Percentiles rank a stretch among this genome's conserved stretches.
Evolutionary conservation across 2,329 filamentous ascomycete genomes (phyloP).

Genomic region (Microcyclosporella mali): DNA sequence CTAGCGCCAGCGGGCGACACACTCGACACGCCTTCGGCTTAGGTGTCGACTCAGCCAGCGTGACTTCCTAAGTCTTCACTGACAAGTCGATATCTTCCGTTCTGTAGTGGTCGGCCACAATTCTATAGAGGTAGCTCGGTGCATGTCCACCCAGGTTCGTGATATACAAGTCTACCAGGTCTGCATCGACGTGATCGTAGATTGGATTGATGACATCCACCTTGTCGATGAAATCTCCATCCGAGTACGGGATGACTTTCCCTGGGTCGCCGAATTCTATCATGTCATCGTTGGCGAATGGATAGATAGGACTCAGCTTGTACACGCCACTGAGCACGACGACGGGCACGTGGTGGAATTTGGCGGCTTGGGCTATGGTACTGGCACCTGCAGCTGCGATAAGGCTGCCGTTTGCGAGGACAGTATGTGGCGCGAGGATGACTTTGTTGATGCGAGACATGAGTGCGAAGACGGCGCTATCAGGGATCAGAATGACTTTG

Average conservation of each 20-base stretch:
- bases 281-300: slow-evolving; percentile 72
- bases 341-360: slow-evolving; percentile 74
- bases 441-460: slow-evolving; percentile 97
- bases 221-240: slow-evolving; percentile 71
- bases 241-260: slow-evolving; percentile 68
- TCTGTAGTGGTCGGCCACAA: slow-evolving; percentile 71
- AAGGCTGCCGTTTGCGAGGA: slow-evolving; percentile 81
- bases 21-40: background rate
- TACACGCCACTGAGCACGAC: slow-evolving; percentile 88
- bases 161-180: slow-evolving; percentile 73
- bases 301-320: slow-evolving; percentile 85
- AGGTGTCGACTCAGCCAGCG: background rate
- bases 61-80: slow-evolving; percentile 7
- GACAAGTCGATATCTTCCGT: slow-evolving; percentile 58
- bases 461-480: slow-evolving; percentile 81
- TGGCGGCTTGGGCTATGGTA: slow-evolving; percentile 77
- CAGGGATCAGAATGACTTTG: slow-evolving; percentile 74
- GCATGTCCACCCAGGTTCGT: slow-evolving; percentile 73
- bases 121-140: slow-evolving; percentile 64
- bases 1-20: too few relatives aligned
- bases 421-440: slow-evolving; percentile 77
- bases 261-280: slow-evolving; percentile 83
- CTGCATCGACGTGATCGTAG: slow-evolving; percentile 74
- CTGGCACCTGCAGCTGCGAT: slow-evolving; percentile 78
- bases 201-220: slow-evolving; percentile 72